These are phyloP conservation scores for Actinidia arguta DNA, from an alignment of 179 eudicot species.

Conservation along the genomic window DNA sequence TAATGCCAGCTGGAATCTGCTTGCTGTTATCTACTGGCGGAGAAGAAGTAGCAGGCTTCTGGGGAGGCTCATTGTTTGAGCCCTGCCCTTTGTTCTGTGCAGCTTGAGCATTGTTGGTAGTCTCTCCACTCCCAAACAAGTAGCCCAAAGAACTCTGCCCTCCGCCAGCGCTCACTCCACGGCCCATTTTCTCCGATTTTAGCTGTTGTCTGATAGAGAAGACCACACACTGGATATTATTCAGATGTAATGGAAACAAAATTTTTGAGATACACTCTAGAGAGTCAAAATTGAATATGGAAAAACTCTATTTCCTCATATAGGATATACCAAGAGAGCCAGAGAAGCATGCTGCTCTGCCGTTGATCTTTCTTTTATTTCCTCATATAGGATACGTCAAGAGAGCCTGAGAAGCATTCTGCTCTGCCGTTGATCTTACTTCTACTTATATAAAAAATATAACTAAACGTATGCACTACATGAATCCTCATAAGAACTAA, in stretches of 20 bases:
- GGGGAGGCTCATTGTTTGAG: conserved; percentile 19
- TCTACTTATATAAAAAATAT: no score
- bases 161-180: conserved; percentile 64
- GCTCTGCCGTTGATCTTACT: no score
- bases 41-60: conserved; percentile 26
- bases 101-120: conserved; percentile 26
- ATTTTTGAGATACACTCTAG: neutral
- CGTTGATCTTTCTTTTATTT: no score
- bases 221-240: neutral
- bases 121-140: conserved; percentile 55
- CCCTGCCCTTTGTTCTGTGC: conserved; percentile 17
- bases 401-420: no score
- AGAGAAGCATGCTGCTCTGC: neutral
- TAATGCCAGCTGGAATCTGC: conserved; percentile 30
- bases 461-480: neutral
- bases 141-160: conserved; percentile 62
- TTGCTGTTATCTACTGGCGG: conserved; percentile 25
- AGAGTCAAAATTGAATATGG: neutral
- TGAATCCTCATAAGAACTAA: neutral
- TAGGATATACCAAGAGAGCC: neutral
- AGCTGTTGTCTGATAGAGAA: neutral
- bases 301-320: conserved; percentile 1
- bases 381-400: no score
- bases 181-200: conserved; percentile 42
- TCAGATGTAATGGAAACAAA: neutral